Base-by-base conservation (phyloP, 805 yeast genomes). In the Sungouiella thailandica region DNA sequence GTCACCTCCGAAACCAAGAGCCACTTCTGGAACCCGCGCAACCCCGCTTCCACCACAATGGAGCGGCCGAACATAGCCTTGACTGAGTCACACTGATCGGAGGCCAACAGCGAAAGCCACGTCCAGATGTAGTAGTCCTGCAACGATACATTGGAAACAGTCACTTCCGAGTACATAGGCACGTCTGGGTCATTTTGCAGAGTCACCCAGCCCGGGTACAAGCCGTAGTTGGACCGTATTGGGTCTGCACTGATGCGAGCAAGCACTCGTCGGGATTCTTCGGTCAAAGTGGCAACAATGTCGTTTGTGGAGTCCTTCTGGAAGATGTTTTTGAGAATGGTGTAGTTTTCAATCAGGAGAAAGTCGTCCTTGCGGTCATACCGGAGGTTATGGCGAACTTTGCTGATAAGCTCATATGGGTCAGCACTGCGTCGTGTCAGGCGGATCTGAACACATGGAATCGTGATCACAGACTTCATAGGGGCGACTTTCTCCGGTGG, bases 91-190 rank as follows among this genome's bases (percentile, higher is more conserved):
- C 87, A 75, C 50, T 84, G 83, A 52, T 87, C 96, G 20, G 78
- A 70, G 0, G 85, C 85, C 16, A 86, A 53, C 2, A 87, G 73
- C 1, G 88, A 76, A 50, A 86, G 65, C 96, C 96, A 87, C 1
- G 95, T 75, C 96, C 96, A 87, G 18, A 86, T 84, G 50, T 80
- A 87, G 55, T 83, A 87, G 55, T 87, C 96, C 55, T 85, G 95
- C 13, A 87, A 76, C 5, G 84, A 71, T 1, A 83, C 80, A 39
- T 83, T 72, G 7, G 74, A 62, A 7, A 84, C 63, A 28, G 52
- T 40, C 13, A 62, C 52, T 35, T 57, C 60, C 24, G 61, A 69
- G 60, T 45, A 62, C 22, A 57, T 43, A 2, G 70, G 70, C n/a
- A 64, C 60, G 28, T 58, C 50, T 6, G 19, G 24, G 2, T 3